phyloP scores from a whole-genome alignment of 2,329 filamentous ascomycete genomes.

The Raffaelea ambrosiae region DNA sequence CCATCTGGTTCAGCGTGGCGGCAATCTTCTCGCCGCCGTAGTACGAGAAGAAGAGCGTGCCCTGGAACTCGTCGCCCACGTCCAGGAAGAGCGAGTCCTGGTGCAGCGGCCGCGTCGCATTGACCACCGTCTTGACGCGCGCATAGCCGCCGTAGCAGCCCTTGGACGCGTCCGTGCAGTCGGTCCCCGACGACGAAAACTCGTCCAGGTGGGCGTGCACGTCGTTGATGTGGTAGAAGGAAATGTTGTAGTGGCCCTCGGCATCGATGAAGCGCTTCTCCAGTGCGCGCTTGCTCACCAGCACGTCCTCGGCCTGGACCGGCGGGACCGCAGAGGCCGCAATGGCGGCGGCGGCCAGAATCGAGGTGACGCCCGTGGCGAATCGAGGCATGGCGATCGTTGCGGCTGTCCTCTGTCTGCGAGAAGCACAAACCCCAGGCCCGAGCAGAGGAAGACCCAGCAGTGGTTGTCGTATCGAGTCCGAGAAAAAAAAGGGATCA shows the following conservation, averaged over 20 bases:
- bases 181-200: slow-evolving; percentile 49
- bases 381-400: not conserved
- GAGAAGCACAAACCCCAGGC: too few relatives aligned
- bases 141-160: slow-evolving; percentile 59
- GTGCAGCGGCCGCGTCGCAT: slow-evolving; percentile 42
- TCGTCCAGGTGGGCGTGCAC: slow-evolving; percentile 60
- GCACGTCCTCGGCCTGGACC: slow-evolving; percentile 30
- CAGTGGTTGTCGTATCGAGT: too few relatives aligned
- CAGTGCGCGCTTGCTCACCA: slow-evolving; percentile 36
- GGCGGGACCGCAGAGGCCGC: not conserved
- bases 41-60: slow-evolving; percentile 58
- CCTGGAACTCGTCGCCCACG: slow-evolving; percentile 62
- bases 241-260: slow-evolving; percentile 44
- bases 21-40: slow-evolving; percentile 62
- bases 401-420: too few relatives aligned
- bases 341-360: not conserved
- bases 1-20: slow-evolving; percentile 54
- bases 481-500: too few relatives aligned
- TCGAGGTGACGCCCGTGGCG: not conserved
- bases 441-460: too few relatives aligned
- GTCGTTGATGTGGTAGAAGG: slow-evolving; percentile 63
- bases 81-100: slow-evolving; percentile 57
- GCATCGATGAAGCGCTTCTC: slow-evolving; percentile 32
- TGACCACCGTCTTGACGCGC: slow-evolving; percentile 51
- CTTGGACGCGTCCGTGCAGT: slow-evolving; percentile 45